Evolutionary conservation across 495 filamentous ascomycete species (phyloP).

Genomic region (Aspergillus bertholletiae): DNA sequence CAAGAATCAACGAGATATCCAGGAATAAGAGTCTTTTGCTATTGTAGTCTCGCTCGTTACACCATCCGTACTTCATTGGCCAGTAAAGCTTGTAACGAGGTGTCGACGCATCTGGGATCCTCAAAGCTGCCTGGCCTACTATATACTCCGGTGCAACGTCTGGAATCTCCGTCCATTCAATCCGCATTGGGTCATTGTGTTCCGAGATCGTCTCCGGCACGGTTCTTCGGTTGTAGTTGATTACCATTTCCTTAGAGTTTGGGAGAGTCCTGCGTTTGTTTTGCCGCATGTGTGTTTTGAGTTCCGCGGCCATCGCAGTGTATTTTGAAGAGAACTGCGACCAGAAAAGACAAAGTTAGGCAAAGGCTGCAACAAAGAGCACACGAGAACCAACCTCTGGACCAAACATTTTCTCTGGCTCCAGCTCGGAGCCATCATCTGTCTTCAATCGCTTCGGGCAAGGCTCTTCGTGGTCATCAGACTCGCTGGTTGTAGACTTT

Average conservation of each 20-base stretch:
- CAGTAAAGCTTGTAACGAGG: slow-evolving; percentile 89
- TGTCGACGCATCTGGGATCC: slow-evolving; percentile 84
- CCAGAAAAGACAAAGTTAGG: neutral
- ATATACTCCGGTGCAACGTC: slow-evolving; percentile 66
- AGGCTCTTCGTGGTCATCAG: slow-evolving; percentile 79
- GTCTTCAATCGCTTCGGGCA: slow-evolving; percentile 82
- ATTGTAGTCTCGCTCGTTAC: slow-evolving; percentile 86
- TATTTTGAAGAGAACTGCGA: slow-evolving; percentile 70
- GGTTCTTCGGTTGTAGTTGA: slow-evolving; percentile 84
- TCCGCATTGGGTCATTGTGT: slow-evolving; percentile 87
- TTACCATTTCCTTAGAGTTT: slow-evolving; percentile 90
- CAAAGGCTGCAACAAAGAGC: neutral
- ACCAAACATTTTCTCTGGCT: slow-evolving; percentile 78
- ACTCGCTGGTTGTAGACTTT: slow-evolving; percentile 69
- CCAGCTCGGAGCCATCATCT: slow-evolving; percentile 52
- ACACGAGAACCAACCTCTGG: slow-evolving; percentile 59
- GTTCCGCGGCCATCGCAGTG: slow-evolving; percentile 73
- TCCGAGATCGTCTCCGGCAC: slow-evolving; percentile 81
- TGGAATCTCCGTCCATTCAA: slow-evolving; percentile 94
- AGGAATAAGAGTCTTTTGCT: slow-evolving; percentile 71
- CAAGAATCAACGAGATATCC: slow-evolving; percentile 82
- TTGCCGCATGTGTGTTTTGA: slow-evolving; percentile 83
- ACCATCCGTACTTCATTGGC: slow-evolving; percentile 82
- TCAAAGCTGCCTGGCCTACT: slow-evolving; percentile 74
- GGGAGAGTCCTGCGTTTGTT: slow-evolving; percentile 92